phyloP scores from a whole-genome alignment of 768 basidiomycete genomes.

The Galerina marginata region DNA sequence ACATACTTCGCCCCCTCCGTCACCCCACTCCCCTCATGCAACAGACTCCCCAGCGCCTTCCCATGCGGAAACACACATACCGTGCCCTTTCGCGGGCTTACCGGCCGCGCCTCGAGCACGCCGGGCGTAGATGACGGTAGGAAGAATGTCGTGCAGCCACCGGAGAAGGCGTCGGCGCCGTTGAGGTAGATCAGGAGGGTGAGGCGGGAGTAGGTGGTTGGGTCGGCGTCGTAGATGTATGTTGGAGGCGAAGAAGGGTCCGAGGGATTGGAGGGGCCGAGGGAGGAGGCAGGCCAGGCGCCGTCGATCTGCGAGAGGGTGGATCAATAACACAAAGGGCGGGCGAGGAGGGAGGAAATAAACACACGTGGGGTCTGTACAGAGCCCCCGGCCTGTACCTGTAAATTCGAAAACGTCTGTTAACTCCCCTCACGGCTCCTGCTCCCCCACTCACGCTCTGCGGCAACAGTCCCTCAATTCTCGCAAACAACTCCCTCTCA shows the following conservation, averaged over 20 bases:
- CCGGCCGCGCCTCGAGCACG: constrained; percentile 51
- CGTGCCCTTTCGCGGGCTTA: constrained; percentile 52
- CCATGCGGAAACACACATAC: constrained; percentile 56
- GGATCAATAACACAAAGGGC: neutral
- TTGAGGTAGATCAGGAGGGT: constrained; percentile 51
- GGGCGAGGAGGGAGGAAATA: too few relatives aligned
- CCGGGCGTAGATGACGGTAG: constrained; percentile 48
- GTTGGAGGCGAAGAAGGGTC: constrained; percentile 30
- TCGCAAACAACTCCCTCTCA: constrained; percentile 42
- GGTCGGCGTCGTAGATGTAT: constrained; percentile 56
- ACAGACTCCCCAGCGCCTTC: constrained; percentile 38
- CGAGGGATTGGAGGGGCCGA: constrained; percentile 37
- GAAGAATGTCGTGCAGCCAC: constrained; percentile 61
- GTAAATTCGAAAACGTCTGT: constrained; percentile 54
- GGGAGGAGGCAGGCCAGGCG: constrained; percentile 56
- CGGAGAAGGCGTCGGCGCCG: constrained; percentile 50
- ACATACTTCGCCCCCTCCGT: constrained; percentile 42
- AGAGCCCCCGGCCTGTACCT: constrained; percentile 54
- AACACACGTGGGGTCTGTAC: constrained; percentile 53
- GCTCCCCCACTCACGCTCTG: constrained; percentile 44
- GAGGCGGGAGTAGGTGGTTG: constrained; percentile 51
- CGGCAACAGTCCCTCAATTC: constrained; percentile 49
- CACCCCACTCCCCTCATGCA: constrained; percentile 47
- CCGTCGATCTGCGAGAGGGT: constrained; percentile 46
- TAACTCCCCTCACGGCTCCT: constrained; percentile 53